Evolutionary conservation across 2,329 filamentous ascomycete genomes (phyloP).

Genomic region (Sporothrix protearum): DNA sequence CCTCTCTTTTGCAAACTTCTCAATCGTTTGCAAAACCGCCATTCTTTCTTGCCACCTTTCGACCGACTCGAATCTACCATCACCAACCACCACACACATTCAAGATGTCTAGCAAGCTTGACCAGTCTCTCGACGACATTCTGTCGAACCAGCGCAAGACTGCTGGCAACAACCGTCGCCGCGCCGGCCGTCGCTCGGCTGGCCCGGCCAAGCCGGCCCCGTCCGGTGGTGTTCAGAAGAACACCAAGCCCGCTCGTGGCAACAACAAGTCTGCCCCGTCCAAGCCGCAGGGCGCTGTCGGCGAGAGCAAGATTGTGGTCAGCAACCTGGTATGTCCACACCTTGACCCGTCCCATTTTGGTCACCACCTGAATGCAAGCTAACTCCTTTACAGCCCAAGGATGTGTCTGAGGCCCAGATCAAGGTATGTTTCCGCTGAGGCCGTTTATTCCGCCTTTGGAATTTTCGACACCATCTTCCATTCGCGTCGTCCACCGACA

Average conservation of each 20-base stretch:
- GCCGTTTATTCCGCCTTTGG: slow-evolving; percentile 61
- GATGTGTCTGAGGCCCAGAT: slow-evolving; percentile 97
- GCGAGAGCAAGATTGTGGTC: slow-evolving; percentile 95
- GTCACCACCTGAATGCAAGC: slow-evolving; percentile 31
- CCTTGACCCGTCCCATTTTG: slow-evolving; percentile 8
- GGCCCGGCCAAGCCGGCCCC: slow-evolving; percentile 62
- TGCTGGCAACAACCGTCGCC: slow-evolving; percentile 49
- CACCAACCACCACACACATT: background rate
- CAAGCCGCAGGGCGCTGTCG: slow-evolving; percentile 58
- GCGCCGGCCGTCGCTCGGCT: slow-evolving; percentile 48
- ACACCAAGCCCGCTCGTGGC: slow-evolving; percentile 58
- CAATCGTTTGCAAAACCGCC: slow-evolving; percentile 1
- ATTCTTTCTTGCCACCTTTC: background rate
- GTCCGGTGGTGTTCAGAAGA: slow-evolving; percentile 83
- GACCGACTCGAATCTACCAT: background rate
- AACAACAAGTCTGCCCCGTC: slow-evolving; percentile 60
- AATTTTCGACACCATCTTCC: slow-evolving; percentile 59
- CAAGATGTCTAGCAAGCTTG: slow-evolving; percentile 90
- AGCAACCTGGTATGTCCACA: slow-evolving; percentile 80
- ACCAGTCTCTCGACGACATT: slow-evolving; percentile 96
- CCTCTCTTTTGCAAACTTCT: background rate
- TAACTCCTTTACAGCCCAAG: slow-evolving; percentile 67
- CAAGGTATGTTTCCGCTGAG: slow-evolving; percentile 99
- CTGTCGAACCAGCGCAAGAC: slow-evolving; percentile 69
- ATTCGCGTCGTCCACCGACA: slow-evolving; percentile 28